Conservation (phyloP, 345 rosid species). For the Salix brachista region DNA sequence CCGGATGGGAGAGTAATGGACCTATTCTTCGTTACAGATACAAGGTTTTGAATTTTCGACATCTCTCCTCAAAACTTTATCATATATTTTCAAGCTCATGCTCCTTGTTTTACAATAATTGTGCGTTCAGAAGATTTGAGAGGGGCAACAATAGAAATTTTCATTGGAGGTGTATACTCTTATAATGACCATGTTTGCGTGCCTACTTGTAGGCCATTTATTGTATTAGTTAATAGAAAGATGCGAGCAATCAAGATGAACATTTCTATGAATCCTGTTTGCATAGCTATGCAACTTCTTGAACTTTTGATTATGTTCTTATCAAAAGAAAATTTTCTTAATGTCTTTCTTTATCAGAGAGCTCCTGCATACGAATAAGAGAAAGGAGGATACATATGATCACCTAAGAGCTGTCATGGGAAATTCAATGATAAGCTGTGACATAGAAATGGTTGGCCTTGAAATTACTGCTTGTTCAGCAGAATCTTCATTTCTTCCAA, state of each 20-base stretch:
- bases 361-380: constrained; percentile 64
- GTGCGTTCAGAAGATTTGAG: not conserved
- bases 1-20: constrained; percentile 94
- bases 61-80: not conserved
- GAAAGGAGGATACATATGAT: constrained; percentile 54
- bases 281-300: not conserved
- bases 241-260: too few species aligned
- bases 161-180: not conserved
- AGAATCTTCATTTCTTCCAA: constrained; percentile 59
- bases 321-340: not conserved
- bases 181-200: not conserved
- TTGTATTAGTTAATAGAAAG: not conserved
- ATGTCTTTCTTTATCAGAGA: constrained; percentile 45
- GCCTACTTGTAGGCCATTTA: not conserved
- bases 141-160: not conserved
- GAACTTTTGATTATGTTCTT: constrained; percentile 1
- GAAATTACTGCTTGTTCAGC: constrained; percentile 64
- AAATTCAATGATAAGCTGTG: constrained; percentile 65
- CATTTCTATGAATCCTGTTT: not conserved
- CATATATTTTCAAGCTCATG: not conserved
- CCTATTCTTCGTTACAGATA: constrained; percentile 87
- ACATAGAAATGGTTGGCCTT: constrained; percentile 68
- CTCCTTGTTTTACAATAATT: not conserved
- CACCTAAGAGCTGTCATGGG: constrained; percentile 46
- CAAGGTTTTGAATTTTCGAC: constrained; percentile 48